Base-by-base conservation (phyloP, 176 grass and related monocot species). In the Zoysia japonica region DNA sequence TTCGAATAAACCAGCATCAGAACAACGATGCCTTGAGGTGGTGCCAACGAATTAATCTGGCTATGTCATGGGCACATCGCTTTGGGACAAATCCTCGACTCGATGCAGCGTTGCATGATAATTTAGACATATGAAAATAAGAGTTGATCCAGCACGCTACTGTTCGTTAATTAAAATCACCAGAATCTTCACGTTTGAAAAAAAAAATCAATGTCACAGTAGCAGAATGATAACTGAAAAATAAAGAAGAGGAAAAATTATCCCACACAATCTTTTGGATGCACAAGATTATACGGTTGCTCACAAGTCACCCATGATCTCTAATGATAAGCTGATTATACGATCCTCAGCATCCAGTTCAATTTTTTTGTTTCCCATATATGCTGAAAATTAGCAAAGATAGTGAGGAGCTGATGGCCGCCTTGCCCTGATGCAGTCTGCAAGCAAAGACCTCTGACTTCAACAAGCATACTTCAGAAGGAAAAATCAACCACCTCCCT, bases 241-340 rank as follows among this genome's bases (percentile, higher is more conserved):
- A 36, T 41, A 0, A 51, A n/a, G 3, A 28, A 28, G 28, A 28
- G 3, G 5, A 2, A 69, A 63, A 51, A 65, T 79, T 14, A 65
- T 72, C 47, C 46, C 48, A 66, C 41, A 47, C 46, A 65, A 19
- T 37, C 72, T 54, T 65, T 71, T 11, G 5, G 61, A 47, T 49
- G 14, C 53, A 55, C 56, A 14, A 19, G 40, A 49, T 67, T 17
- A 59, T 67, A 57, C 0, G 16, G 61, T 56, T 78, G 83, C 67
- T 72, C 68, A 47, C 15, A 53, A 40, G 40, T 78, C 20, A 56
- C 47, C 55, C 47, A 65, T 85, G 10, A 39, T 48, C 72, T 72
- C 76, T 67, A 16, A 16, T 59, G 42, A 80, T 85, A 67, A 28
- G 28, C 28, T 28, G 28, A 28, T 28, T 28, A 28, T 28, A 28